Percentiles rank a stretch among this genome's conserved stretches.
Evolutionary conservation across 805 yeast species (phyloP).

Genomic region (Yamadazyma takamatsuzukensis): DNA sequence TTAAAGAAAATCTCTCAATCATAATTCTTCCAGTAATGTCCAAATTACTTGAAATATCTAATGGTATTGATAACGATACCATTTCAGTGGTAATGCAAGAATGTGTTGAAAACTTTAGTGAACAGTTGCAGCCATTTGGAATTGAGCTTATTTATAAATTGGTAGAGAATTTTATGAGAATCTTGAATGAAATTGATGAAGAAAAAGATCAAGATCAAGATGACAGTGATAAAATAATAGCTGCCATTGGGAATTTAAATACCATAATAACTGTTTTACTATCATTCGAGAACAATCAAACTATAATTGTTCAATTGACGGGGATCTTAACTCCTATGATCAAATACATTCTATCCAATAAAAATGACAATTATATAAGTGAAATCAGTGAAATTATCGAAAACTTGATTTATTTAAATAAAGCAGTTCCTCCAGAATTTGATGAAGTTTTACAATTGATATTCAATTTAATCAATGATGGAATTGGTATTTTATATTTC

Average conservation of each 20-base stretch:
- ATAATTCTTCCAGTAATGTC: conserved; percentile 82
- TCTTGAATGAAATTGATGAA: conserved; percentile 30
- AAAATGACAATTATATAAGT: conserved; percentile 67
- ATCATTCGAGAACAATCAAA: conserved; percentile 77
- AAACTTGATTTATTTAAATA: conserved; percentile 38
- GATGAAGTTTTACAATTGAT: conserved; percentile 68
- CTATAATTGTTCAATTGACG: conserved; percentile 61
- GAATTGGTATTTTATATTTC: conserved; percentile 57
- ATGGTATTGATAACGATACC: conserved; percentile 81
- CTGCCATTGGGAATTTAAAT: conserved; percentile 76
- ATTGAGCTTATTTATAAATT: conserved; percentile 48
- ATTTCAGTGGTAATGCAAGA: conserved; percentile 92
- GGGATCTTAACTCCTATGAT: conserved; percentile 68
- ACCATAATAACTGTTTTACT: conserved; percentile 79
- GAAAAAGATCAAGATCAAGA: conserved; percentile 48
- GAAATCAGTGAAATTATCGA: conserved; percentile 72
- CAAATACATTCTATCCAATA: conserved; percentile 59
- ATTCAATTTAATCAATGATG: conserved; percentile 21
- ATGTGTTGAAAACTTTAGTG: conserved; percentile 83
- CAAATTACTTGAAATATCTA: conserved; percentile 66
- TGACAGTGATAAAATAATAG: conserved; percentile 67
- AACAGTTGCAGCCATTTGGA: conserved; percentile 86
- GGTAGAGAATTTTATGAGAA: conserved; percentile 61
- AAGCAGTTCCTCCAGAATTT: conserved; percentile 54
- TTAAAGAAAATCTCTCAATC: conserved; percentile 62